Conservation (phyloP, 352 stramenopile genomes). For the Phytophthora syringae region DNA sequence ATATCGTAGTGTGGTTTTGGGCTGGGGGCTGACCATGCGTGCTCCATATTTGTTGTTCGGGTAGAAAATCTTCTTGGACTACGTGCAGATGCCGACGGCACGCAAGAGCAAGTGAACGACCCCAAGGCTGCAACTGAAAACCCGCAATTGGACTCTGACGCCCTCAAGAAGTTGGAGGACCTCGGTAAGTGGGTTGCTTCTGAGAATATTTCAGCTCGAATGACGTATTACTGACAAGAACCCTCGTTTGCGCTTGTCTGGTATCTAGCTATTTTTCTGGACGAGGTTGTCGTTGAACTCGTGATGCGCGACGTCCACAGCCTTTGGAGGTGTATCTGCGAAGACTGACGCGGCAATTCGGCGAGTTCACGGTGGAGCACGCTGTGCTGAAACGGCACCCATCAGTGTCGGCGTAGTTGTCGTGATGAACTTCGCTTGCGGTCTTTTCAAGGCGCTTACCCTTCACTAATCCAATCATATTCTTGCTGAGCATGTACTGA, state of each 20-base stretch:
- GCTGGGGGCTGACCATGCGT: not conserved
- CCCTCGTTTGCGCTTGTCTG: not conserved
- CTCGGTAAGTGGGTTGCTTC: constrained; percentile 46
- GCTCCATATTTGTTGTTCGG: not conserved
- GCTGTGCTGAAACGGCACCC: constrained; percentile 43
- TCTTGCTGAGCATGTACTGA: too few relatives aligned
- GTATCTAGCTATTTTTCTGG: constrained; percentile 69
- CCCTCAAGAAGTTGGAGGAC: constrained; percentile 54
- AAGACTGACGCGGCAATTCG: constrained; percentile 61
- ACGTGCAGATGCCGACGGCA: constrained; percentile 54
- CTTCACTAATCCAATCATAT: not conserved
- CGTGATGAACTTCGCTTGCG: not conserved
- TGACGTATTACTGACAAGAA: too few relatives aligned
- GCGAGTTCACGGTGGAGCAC: constrained; percentile 66
- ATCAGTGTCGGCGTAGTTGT: constrained; percentile 29
- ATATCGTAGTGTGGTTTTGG: not conserved
- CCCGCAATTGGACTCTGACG: constrained; percentile 34
- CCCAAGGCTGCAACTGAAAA: constrained; percentile 25
- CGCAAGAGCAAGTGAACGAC: constrained; percentile 64
- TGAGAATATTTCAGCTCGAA: too few relatives aligned
- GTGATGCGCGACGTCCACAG: constrained; percentile 79
- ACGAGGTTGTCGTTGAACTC: constrained; percentile 82
- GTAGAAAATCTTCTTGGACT: constrained; percentile 68
- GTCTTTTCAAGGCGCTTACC: not conserved
- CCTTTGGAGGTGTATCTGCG: constrained; percentile 72